Evolutionary conservation across 2,329 filamentous ascomycete genomes (phyloP).

Genomic region (Apiospora arundinis): DNA sequence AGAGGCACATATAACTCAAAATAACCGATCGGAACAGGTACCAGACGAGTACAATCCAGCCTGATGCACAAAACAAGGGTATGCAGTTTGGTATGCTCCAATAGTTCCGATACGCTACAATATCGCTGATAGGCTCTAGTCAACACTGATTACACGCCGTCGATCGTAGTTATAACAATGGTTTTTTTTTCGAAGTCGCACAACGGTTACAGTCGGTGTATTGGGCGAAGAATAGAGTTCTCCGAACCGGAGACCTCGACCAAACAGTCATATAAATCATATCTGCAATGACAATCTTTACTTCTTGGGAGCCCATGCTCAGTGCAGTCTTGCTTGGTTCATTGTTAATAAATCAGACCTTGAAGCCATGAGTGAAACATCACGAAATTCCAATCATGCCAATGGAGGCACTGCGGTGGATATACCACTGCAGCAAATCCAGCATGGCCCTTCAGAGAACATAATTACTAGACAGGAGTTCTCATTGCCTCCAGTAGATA

Average conservation of each 20-base stretch:
- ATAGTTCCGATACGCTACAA: neutral
- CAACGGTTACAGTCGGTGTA: neutral
- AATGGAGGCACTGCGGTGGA: neutral
- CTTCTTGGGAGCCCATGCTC: too few species aligned
- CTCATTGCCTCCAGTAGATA: constrained; percentile 1
- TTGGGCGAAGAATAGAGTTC: neutral
- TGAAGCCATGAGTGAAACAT: neutral
- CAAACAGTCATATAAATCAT: neutral
- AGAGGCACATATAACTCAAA: too few species aligned
- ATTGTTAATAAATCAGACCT: neutral
- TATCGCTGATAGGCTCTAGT: neutral
- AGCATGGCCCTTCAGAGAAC: neutral
- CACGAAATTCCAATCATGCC: neutral
- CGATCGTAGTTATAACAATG: neutral
- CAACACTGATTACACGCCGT: neutral
- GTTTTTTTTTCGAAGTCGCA: neutral
- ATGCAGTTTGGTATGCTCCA: too few species aligned
- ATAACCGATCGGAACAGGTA: too few species aligned
- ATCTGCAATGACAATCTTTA: neutral
- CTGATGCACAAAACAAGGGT: too few species aligned
- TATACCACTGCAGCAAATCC: neutral
- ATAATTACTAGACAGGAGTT: neutral
- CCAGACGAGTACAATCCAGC: too few species aligned
- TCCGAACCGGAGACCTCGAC: neutral
- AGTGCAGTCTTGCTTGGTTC: neutral